A percentile compares a stretch with the other conserved stretches of the same genome.
Conservation (phyloP, 2,329 filamentous ascomycete species). For the Neonectria ditissima region DNA sequence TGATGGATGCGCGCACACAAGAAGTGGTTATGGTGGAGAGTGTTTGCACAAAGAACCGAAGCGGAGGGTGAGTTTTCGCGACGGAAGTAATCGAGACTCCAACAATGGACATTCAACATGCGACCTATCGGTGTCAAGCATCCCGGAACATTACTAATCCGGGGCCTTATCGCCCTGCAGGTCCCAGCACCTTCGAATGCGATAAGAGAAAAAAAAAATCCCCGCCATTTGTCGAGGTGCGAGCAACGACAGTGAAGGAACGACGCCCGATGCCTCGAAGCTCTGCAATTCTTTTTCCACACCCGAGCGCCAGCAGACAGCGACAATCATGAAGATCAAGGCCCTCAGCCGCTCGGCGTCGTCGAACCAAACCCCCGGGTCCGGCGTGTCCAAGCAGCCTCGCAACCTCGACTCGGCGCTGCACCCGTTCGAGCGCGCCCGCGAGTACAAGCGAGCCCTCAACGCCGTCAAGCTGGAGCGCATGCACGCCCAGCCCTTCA, state of each 20-base stretch:
- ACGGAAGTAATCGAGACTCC: slow-evolving; percentile 32
- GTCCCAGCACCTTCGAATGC: slow-evolving; percentile 17
- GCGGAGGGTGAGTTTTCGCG: slow-evolving; percentile 40
- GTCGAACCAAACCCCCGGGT: slow-evolving; percentile 74
- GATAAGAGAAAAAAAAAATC: slow-evolving; percentile 50
- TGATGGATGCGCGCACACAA: background rate
- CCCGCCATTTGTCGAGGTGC: slow-evolving; percentile 37
- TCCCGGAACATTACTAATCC: slow-evolving; percentile 49
- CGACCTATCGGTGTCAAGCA: slow-evolving; percentile 31
- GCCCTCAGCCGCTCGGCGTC: slow-evolving; percentile 74
- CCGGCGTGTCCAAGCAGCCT: slow-evolving; percentile 72
- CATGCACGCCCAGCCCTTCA: slow-evolving; percentile 82
- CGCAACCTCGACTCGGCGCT: slow-evolving; percentile 85
- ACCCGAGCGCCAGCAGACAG: slow-evolving; percentile 2
- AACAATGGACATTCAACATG: slow-evolving; percentile 36
- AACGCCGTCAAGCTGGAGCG: slow-evolving; percentile 92
- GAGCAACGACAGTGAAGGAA: slow-evolving; percentile 18
- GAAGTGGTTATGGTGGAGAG: slow-evolving; percentile 3
- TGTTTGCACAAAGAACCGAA: slow-evolving; percentile 20
- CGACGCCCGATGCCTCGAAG: slow-evolving; percentile 2
- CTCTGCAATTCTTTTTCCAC: slow-evolving; percentile 1
- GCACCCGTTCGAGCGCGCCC: slow-evolving; percentile 90
- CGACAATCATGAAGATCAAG: slow-evolving; percentile 67
- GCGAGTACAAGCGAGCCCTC: slow-evolving; percentile 72
- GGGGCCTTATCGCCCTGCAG: slow-evolving; percentile 44